phyloP scores from a whole-genome alignment of 1,284 basidiomycete genomes.

The Wolfiporia cocos region DNA sequence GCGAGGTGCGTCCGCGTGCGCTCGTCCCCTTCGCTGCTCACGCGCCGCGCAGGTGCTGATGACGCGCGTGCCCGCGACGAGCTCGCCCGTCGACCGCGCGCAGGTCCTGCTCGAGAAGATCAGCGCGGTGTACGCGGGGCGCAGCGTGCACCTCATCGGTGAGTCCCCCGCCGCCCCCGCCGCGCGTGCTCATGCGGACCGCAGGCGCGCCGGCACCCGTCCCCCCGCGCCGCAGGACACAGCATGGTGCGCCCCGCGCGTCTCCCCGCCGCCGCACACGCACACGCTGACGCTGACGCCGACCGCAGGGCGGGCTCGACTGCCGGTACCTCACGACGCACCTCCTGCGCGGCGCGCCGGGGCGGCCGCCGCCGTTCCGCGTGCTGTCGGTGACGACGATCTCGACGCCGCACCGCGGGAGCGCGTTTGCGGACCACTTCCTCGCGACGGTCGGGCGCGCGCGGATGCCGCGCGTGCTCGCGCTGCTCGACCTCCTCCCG shows the following conservation, averaged over 20 bases:
- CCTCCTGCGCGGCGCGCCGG: conserved; percentile 53
- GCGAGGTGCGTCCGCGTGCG: conserved; percentile 40
- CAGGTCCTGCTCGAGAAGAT: conserved; percentile 82
- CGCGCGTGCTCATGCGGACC: conserved; percentile 26
- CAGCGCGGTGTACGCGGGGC: conserved; percentile 71
- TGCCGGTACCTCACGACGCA: conserved; percentile 83
- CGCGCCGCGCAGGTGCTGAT: conserved; percentile 56
- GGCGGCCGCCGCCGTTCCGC: too few relatives aligned
- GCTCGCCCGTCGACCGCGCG: conserved; percentile 81
- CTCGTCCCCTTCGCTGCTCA: not conserved
- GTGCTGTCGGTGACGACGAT: conserved; percentile 90
- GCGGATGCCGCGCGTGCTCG: conserved; percentile 57
- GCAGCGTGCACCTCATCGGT: conserved; percentile 85
- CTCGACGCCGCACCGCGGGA: conserved; percentile 88
- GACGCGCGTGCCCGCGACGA: conserved; percentile 88
- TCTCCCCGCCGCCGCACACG: too few relatives aligned
- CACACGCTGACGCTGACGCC: too few relatives aligned
- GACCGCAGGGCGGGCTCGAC: conserved; percentile 92
- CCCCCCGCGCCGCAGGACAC: conserved; percentile 51
- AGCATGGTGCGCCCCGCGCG: conserved; percentile 63
- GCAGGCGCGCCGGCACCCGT: too few relatives aligned
- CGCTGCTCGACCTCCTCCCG: conserved; percentile 72
- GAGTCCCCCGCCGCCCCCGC: conserved; percentile 15
- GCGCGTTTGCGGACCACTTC: conserved; percentile 91
- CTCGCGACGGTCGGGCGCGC: conserved; percentile 72